Base-by-base conservation (phyloP, 2,329 filamentous ascomycete species). In the Epichloe amarillans region DNA sequence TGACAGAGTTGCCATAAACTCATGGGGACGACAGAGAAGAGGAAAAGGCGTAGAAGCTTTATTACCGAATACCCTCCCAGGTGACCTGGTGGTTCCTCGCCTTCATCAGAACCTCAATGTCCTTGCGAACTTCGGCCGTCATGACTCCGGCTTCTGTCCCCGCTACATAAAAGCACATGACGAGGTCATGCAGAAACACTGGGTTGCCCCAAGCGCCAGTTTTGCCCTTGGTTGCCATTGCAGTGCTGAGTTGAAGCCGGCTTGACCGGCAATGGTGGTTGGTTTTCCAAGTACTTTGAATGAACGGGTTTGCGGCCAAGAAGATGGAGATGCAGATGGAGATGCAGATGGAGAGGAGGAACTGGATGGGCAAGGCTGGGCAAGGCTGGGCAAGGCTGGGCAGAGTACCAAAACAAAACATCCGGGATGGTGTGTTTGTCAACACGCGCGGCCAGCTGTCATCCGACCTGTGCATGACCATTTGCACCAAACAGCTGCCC, bases 31-130 rank as follows among this genome's bases (percentile, higher is more conserved):
- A 30, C 30, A 19, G 45, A 19, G 45, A 36, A 44, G 23, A 23
- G 17, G 15, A 23, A 45, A 33, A 14, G 15, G 8, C 5, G 37
- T 46, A 39, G 39, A 17, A 42, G 39, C 30, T 35, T 42, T 65
- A 73, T 42, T 65, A 73, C 72, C 72, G 69, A 47, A 74, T 63
- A 1, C 61, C 69, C 33, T 74, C 67, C 69, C 70, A 74, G 3
- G 66, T 68, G n/a, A 69, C 66, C 5, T 54, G 52, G 47, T 66
- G 60, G 7, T 69, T 64, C 5, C 55, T 56, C 12, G 54, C 41
- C n/a, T 60, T 55, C 50, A 73, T 60, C n/a, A 62, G 62, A 7
- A 53, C 53, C 44, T 64, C 59, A 46, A 73, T 57, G 1, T 57
- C 57, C 0, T 61, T 58, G 47, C 64, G 65, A 36, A 61, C 54